Evolutionary conservation across 306 rosid species (phyloP).

Genomic region (Prunus persica): DNA sequence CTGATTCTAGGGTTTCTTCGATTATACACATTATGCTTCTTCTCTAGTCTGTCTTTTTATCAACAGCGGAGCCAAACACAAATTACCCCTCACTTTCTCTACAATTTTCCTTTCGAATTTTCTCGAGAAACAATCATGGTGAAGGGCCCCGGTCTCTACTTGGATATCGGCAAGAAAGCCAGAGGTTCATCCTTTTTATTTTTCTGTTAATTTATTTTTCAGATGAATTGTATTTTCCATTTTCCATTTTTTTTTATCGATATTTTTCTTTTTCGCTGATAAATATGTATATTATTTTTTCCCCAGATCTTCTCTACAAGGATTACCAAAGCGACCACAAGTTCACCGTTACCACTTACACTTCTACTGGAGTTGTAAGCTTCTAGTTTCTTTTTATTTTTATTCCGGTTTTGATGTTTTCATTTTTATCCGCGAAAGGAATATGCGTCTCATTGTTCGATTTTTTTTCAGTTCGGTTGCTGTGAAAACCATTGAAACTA

Average conservation of each 20-base stretch:
- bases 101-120: conserved; percentile 18
- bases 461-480: not conserved
- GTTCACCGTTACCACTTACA: conserved; percentile 74
- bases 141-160: conserved; percentile 94
- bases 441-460: not conserved
- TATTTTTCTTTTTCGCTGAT: not conserved
- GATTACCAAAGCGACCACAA: conserved; percentile 96
- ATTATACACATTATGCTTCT: conserved; percentile 8
- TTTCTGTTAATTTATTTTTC: not conserved
- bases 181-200: conserved; percentile 45
- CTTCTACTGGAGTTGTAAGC: conserved; percentile 73
- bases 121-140: conserved; percentile 57
- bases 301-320: conserved; percentile 77
- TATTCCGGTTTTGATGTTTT: not conserved
- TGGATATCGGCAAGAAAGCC: conserved; percentile 88
- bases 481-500: conserved; percentile 6
- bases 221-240: not conserved
- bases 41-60: not conserved
- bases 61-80: not conserved
- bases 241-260: not conserved
- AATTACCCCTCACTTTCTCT: conserved; percentile 6
- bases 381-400: not conserved
- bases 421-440: not conserved
- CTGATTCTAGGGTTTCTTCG: conserved; percentile 31
- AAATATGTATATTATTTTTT: not conserved